Percentiles rank a stretch among this genome's conserved stretches.
These are phyloP conservation scores for Paramecium tetraurelia DNA, from an alignment of 73 alveolate species.

Conservation along the genomic window DNA sequence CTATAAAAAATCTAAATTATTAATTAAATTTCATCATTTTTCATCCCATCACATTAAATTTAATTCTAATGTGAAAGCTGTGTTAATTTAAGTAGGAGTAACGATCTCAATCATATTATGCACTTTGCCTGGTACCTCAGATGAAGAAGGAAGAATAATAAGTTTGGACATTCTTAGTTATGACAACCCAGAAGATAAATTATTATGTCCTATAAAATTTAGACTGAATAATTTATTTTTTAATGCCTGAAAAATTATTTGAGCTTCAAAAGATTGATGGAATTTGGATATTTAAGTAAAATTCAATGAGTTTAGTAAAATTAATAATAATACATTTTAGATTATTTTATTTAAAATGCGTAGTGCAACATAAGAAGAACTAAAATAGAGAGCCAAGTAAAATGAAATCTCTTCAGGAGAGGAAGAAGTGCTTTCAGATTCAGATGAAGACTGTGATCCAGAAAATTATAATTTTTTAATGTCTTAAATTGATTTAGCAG, in stretches of 20 bases:
- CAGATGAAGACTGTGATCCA: neutral
- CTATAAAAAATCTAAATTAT: neutral
- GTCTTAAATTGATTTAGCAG: neutral
- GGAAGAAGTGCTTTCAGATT: neutral
- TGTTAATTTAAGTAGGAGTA: neutral
- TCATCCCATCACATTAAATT: neutral
- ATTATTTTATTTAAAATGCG: neutral
- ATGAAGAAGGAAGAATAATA: neutral
- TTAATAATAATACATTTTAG: neutral
- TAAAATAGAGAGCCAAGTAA: neutral
- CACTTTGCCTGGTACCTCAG: neutral
- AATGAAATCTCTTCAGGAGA: constrained; percentile 18
- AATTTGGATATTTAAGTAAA: neutral
- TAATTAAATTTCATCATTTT: no score
- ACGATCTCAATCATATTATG: no score
- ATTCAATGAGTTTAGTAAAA: neutral
- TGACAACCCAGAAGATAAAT: no score
- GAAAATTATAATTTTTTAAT: constrained; percentile 6
- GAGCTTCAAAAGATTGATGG: neutral
- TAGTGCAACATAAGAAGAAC: neutral
- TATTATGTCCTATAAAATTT: neutral
- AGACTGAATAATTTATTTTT: neutral
- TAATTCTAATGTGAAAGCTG: neutral
- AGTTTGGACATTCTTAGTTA: neutral
- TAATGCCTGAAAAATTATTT: neutral